These are phyloP conservation scores for Nakazawaea molendinolei DNA, from an alignment of 805 yeast species.

Conservation along the genomic window DNA sequence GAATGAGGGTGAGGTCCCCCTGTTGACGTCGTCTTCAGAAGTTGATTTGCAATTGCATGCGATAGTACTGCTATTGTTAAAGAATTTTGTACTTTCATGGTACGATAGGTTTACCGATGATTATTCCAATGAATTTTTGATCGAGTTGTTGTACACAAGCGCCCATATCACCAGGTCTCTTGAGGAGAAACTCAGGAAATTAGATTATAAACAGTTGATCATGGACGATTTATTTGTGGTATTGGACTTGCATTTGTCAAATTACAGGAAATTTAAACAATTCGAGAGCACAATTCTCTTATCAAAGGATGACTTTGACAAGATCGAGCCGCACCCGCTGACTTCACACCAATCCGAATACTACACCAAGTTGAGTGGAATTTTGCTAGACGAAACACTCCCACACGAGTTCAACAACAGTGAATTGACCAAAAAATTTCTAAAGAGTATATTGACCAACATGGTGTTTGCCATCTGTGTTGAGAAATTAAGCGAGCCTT, in stretches of 20 bases:
- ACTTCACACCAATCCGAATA: conserved; percentile 19
- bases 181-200: conserved; percentile 24
- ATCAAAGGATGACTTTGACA: conserved; percentile 15
- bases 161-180: conserved; percentile 34
- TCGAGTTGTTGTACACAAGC: conserved; percentile 31
- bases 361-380: conserved; percentile 27
- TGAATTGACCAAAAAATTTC: conserved; percentile 26
- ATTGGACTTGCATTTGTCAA: conserved; percentile 30
- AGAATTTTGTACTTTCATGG: conserved; percentile 42
- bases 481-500: conserved; percentile 43
- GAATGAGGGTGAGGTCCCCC: conserved; percentile 25
- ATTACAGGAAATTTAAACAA: conserved; percentile 21
- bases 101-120: conserved; percentile 35
- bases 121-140: conserved; percentile 26
- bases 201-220: conserved; percentile 30
- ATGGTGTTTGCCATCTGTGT: conserved; percentile 33
- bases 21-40: conserved; percentile 29
- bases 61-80: conserved; percentile 36
- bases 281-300: conserved; percentile 25
- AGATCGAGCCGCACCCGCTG: conserved; percentile 23
- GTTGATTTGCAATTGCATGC: conserved; percentile 41
- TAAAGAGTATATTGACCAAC: conserved; percentile 31
- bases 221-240: conserved; percentile 40
- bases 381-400: conserved; percentile 27
- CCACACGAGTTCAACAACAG: conserved; percentile 37